A percentile compares a stretch with the other conserved stretches of the same genome.
phyloP scores from a whole-genome alignment of 2,329 filamentous ascomycete species.

The Aspergillus oerlinghausenensis region DNA sequence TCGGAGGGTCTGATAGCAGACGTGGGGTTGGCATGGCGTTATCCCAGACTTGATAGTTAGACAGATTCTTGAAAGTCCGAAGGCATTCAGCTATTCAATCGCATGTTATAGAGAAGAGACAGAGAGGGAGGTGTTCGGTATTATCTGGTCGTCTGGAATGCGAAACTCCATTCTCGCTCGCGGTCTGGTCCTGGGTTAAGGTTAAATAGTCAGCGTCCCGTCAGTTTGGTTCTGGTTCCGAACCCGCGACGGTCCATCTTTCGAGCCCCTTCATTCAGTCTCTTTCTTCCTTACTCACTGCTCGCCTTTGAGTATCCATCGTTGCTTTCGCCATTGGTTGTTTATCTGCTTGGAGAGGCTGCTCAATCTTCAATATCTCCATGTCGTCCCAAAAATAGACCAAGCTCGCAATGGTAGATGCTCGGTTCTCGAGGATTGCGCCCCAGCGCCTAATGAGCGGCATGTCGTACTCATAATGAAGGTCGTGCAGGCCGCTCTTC shows the following conservation, averaged over 20 bases:
- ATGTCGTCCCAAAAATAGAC: background rate
- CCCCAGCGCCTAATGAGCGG: background rate
- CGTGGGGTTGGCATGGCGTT: background rate
- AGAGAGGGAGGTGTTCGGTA: background rate
- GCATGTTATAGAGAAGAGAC: background rate
- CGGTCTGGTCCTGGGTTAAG: conserved; percentile 5
- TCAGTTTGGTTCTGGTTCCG: conserved; percentile 17
- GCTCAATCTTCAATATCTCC: background rate
- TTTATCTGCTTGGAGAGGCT: background rate
- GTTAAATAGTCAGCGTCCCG: conserved; percentile 16
- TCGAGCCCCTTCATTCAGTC: conserved; percentile 3
- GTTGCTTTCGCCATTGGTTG: background rate
- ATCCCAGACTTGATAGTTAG: background rate
- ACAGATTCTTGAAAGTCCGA: background rate
- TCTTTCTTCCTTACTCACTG: background rate
- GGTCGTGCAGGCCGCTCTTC: background rate
- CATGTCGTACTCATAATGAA: background rate
- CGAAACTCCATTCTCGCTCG: background rate
- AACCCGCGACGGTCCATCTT: conserved; percentile 13
- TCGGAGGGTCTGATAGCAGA: background rate
- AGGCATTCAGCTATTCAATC: background rate
- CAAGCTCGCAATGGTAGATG: background rate
- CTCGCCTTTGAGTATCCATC: background rate
- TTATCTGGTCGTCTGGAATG: background rate
- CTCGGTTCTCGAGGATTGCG: background rate